Percentiles rank a stretch among this genome's conserved stretches.
phyloP scores from a whole-genome alignment of 1,139 yeast genomes.

The Blastobotrys arbuscula region DNA sequence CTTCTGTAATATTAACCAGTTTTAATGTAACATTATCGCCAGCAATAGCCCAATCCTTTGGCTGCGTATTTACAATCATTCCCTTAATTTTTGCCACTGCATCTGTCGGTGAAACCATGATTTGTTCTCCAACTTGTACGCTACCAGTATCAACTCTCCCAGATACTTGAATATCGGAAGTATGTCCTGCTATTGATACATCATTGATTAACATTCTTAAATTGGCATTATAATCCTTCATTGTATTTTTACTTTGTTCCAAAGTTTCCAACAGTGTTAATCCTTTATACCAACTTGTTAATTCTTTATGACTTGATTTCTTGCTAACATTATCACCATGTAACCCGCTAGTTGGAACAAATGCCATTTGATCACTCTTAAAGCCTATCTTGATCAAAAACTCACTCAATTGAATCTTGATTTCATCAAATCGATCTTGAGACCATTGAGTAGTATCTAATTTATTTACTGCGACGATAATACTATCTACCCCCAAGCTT shows the following conservation, averaged over 20 bases:
- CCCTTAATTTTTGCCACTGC: conserved; percentile 42
- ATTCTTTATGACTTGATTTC: conserved; percentile 29
- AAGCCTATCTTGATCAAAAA: conserved; percentile 63
- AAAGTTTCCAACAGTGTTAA: conserved; percentile 58
- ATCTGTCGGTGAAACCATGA: conserved; percentile 51
- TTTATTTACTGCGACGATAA: conserved; percentile 81
- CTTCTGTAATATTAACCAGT: conserved; percentile 46
- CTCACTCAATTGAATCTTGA: conserved; percentile 50
- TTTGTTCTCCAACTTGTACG: conserved; percentile 70
- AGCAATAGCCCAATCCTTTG: conserved; percentile 46
- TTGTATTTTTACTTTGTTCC: conserved; percentile 22
- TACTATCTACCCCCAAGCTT: conserved; percentile 69
- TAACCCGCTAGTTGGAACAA: conserved; percentile 83
- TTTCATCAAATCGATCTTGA: conserved; percentile 56
- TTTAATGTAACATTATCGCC: conserved; percentile 67
- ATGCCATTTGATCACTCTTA: conserved; percentile 44
- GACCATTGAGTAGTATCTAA: conserved; percentile 76
- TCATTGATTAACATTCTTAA: conserved; percentile 42
- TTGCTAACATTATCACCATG: conserved; percentile 75
- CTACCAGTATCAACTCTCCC: conserved; percentile 77
- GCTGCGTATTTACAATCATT: conserved; percentile 22
- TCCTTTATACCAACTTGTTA: conserved; percentile 56
- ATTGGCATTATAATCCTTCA: conserved; percentile 29
- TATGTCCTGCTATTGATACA: conserved; percentile 29
- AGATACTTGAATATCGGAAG: conserved; percentile 42